Base-by-base conservation (phyloP, 768 basidiomycete genomes). In the Sutorius australiensis region DNA sequence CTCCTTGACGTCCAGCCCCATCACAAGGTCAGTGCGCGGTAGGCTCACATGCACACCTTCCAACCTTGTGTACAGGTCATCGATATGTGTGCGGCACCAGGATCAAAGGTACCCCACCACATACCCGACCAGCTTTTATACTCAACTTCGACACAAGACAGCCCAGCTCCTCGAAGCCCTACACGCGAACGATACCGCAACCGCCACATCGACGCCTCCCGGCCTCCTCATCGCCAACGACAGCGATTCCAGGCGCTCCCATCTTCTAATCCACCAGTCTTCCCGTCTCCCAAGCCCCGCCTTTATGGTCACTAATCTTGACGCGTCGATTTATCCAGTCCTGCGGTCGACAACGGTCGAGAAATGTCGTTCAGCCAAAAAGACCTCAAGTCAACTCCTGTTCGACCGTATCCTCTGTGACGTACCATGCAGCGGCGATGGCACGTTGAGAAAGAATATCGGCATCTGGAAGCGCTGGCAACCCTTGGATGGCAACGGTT, bases 1-100 rank as follows among this genome's bases (percentile, higher is more conserved):
- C 85, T 98, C 60, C 81, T 99, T 32, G 90, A 93, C 50, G 92
- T 98, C n/a, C 77, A 91, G 63, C 92, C 97, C 0, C 89, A 97
- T 66, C 95, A 98, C 67, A 77, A 75, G 62, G 89, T 84, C 64
- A 46, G 78, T 72, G 11, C 10, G 28, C n/a, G 37, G 8, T 44
- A 48, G 32, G 40, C 11, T 41, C 32, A 21, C 34, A 3, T 43
- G 21, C 41, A 17, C 34, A n/a, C n/a, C 37, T 50, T n/a, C 33
- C 28, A 27, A 21, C 21, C 1, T 34, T 51, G 44, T 16, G 17
- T 2, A 51, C 41, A 89, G 83, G 88, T 92, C 17, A 84, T 98
- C 62, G 97, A 99, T 69, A 93, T 95, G 91, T 99, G 97, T 66
- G 97, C 97, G 16, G 95, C 97, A 2, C 97, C 97, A 0, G 97